Evolutionary conservation across 1,284 basidiomycete species (phyloP).

Genomic region (Ganoderma sinense): DNA sequence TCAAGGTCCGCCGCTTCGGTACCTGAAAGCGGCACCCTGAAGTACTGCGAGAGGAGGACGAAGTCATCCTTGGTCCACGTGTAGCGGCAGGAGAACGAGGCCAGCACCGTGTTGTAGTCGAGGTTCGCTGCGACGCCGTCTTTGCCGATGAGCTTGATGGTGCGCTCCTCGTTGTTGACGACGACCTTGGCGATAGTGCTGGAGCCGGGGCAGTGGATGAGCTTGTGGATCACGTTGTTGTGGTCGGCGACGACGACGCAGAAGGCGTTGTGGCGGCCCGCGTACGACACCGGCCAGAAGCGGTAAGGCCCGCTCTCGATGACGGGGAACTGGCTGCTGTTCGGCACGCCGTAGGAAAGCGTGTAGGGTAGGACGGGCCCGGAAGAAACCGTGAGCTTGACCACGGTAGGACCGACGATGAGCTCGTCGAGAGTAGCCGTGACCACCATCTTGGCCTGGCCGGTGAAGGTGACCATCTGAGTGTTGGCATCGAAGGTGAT

Average conservation of each 20-base stretch:
- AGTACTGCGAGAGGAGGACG: background rate
- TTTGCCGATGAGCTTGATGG: background rate
- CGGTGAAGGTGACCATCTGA: slow-evolving; percentile 1
- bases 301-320: slow-evolving; percentile 1
- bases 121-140: background rate
- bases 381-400: background rate
- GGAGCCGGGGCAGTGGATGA: slow-evolving; percentile 1
- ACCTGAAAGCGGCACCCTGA: background rate
- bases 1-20: background rate
- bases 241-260: slow-evolving; percentile 2
- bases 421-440: background rate
- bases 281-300: background rate
- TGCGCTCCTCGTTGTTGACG: background rate
- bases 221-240: background rate
- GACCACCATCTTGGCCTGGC: background rate
- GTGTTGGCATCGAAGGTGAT: background rate
- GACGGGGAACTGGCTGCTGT: background rate
- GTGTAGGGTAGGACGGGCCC: background rate
- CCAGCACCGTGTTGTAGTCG: background rate
- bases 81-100: background rate
- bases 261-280: background rate
- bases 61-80: slow-evolving; percentile 2
- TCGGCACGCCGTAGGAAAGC: background rate
- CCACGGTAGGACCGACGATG: background rate
- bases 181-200: background rate